Evolutionary conservation across 148 eudicot species (phyloP), one percentile per base, ranked within the genome.

Genomic region (Nyssa sinensis): DNA sequence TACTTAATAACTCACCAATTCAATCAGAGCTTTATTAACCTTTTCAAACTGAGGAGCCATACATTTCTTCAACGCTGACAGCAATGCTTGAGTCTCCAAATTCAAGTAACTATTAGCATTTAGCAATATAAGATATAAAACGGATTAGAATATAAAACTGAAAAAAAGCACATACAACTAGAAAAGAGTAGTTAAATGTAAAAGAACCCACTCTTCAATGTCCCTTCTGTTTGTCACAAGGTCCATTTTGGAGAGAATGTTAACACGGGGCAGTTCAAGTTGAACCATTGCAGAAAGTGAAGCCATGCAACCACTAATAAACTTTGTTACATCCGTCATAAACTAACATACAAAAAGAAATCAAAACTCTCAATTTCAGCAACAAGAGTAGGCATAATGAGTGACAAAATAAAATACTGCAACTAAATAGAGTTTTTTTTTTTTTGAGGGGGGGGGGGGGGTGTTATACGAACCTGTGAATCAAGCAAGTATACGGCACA

Each of bases 221-320:
- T 88, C 94, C 83, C 70, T 94, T 83, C 85, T 89, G 82, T 84
- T 88, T 78, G 81, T 84, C 81, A 95, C 97, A 64, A 95, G 98
- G 81, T 95, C 97, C 98, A 95, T 95, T 74, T 95, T 95, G 66
- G 98, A 88, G 76, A 95, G 81, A 17, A 95, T 85, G 74, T 89
- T 92, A 34, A 92, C 85, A 75, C 90, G 92, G 63, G 98, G 98
- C 6, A 92, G 67, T 75, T 95, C 98, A 58, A 95, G 94, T 84
- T 95, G 97, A 83, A 92, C 85, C 97, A 95, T 95, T 1, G 98
- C 98, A 53, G 97, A 92, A 62, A 95, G 93, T 44, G 98, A 95
- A 10, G 99, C 82, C 91, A 95, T 87, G 75, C 99, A 95, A n/a
- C 99, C 96, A 78, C 99, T 93, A 27, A 93, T 91, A 80, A 95